phyloP scores from a whole-genome alignment of 2,329 filamentous ascomycete species.

The Furcasterigmium sp. region DNA sequence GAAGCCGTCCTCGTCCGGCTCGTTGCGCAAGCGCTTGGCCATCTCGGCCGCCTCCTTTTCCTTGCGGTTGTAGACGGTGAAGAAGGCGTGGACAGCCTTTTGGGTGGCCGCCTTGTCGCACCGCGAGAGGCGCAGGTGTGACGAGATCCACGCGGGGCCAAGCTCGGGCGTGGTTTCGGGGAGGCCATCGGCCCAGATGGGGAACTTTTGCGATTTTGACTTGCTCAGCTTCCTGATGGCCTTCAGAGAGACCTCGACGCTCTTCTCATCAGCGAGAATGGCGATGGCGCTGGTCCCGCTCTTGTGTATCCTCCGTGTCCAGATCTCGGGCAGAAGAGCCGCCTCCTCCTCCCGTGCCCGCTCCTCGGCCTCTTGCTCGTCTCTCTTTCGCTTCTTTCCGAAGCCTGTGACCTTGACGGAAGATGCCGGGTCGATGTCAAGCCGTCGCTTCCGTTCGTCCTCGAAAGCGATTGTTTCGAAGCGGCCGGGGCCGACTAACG shows the following conservation, averaged over 20 bases:
- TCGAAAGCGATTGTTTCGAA: slow-evolving; percentile 78
- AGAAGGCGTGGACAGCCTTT: slow-evolving; percentile 75
- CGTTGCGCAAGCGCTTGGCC: slow-evolving; percentile 62
- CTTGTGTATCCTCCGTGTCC: slow-evolving; percentile 64
- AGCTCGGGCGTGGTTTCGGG: slow-evolving; percentile 51
- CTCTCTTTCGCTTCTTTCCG: slow-evolving; percentile 48
- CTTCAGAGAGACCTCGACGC: slow-evolving; percentile 71
- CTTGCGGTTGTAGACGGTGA: slow-evolving; percentile 71
- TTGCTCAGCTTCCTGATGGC: slow-evolving; percentile 60
- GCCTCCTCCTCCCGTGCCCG: slow-evolving; percentile 50
- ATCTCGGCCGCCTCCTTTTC: slow-evolving; percentile 58
- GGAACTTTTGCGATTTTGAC: slow-evolving; percentile 50
- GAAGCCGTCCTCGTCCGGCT: slow-evolving; percentile 93
- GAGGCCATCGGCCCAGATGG: slow-evolving; percentile 65
- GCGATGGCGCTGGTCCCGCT: slow-evolving; percentile 79
- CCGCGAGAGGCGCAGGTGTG: slow-evolving; percentile 67
- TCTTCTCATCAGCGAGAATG: slow-evolving; percentile 76
- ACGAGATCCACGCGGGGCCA: slow-evolving; percentile 52
- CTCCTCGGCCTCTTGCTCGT: slow-evolving; percentile 53
- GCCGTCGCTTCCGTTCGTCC: slow-evolving; percentile 41
- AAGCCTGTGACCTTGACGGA: slow-evolving; percentile 31
- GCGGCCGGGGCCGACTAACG: slow-evolving; percentile 68
- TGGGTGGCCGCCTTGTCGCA: slow-evolving; percentile 65
- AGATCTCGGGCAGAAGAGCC: slow-evolving; percentile 62
- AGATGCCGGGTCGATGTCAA: slow-evolving; percentile 38